phyloP scores from a whole-genome alignment of 2,329 filamentous ascomycete genomes.

The Dactylellina sp. region DNA sequence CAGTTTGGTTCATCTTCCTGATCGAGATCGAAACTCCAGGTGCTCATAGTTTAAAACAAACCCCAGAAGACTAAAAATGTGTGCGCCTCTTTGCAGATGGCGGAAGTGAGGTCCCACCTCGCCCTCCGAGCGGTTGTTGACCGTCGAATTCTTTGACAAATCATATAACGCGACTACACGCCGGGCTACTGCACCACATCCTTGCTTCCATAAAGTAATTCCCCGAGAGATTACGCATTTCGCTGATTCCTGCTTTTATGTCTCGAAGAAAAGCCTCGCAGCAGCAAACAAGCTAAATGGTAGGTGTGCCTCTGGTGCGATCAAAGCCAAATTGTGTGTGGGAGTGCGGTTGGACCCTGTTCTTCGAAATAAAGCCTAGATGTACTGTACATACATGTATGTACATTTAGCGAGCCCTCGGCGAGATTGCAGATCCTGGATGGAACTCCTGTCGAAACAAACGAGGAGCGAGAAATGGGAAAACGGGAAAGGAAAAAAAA shows the following conservation, averaged over 20 bases:
- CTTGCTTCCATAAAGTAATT: conserved; percentile 54
- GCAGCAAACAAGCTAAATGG: no score
- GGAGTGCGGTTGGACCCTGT: conserved; percentile 45
- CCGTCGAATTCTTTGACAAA: conserved; percentile 51
- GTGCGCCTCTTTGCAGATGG: conserved; percentile 53
- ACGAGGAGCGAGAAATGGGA: no score
- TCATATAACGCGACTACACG: conserved; percentile 56
- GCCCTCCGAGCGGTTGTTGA: conserved; percentile 53
- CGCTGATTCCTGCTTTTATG: conserved; percentile 32
- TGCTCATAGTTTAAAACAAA: conserved; percentile 20
- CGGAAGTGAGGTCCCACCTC: conserved; percentile 56
- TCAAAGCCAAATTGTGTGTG: conserved; percentile 33
- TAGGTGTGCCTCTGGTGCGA: no score
- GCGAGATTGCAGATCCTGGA: conserved; percentile 55
- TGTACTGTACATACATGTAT: no score
- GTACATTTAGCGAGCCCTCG: conserved; percentile 56
- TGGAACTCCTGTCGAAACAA: conserved; percentile 27
- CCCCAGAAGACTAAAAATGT: conserved; percentile 19
- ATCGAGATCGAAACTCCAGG: conserved; percentile 42
- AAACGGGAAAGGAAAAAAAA: conserved; percentile 13
- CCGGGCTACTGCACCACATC: conserved; percentile 54
- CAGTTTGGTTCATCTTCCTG: conserved; percentile 36
- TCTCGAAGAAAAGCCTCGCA: conserved; percentile 27
- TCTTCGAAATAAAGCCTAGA: conserved; percentile 46
- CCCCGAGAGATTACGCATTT: conserved; percentile 56